Percentiles rank a stretch among this genome's conserved stretches.
Evolutionary conservation across 306 rosid species (phyloP).

Genomic region (Trifolium pratense): DNA sequence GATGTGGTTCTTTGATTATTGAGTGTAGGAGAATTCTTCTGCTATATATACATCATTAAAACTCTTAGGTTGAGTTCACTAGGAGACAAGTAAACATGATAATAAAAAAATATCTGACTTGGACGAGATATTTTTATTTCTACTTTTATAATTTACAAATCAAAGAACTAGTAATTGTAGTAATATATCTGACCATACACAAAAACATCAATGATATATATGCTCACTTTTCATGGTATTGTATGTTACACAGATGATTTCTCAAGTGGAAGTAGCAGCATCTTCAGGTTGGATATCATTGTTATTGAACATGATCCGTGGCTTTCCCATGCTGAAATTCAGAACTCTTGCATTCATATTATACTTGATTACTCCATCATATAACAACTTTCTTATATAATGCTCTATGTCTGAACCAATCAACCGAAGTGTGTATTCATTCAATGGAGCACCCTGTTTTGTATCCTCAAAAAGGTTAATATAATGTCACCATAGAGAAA

Average conservation of each 20-base stretch:
- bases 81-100: no score
- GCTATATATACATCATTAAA: no score
- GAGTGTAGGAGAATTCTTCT: no score
- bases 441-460: constrained; percentile 85
- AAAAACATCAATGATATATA: constrained; percentile 24
- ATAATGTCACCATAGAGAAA: no score
- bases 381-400: constrained; percentile 49
- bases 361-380: constrained; percentile 52
- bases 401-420: constrained; percentile 96
- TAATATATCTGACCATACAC: constrained; percentile 20
- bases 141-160: no score
- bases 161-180: constrained; percentile 14
- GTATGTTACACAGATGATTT: constrained; percentile 31
- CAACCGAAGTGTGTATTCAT: constrained; percentile 85
- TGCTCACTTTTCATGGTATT: constrained; percentile 19
- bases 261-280: constrained; percentile 30
- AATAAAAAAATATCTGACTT: no score
- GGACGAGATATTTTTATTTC: no score
- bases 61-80: no score
- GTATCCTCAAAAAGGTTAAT: constrained; percentile 19
- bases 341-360: constrained; percentile 86
- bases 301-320: constrained; percentile 75
- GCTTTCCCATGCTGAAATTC: constrained; percentile 99
- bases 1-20: no score
- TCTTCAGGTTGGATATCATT: constrained; percentile 60